phyloP scores from a whole-genome alignment of 768 basidiomycete species.

The Russula virescens region DNA sequence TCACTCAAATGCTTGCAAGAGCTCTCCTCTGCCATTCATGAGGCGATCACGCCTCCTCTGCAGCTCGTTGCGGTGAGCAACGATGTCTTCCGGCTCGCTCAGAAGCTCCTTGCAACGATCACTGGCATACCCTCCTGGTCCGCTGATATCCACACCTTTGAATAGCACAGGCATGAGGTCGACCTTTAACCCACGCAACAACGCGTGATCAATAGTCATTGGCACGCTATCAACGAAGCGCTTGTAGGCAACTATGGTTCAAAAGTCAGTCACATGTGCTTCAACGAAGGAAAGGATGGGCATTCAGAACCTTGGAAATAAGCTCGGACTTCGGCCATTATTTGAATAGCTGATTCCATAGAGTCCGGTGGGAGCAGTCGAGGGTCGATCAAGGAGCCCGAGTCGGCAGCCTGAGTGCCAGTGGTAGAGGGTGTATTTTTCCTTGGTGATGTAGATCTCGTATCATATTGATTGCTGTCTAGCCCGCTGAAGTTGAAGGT shows the following conservation, averaged over 20 bases:
- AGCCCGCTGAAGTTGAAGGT: background rate
- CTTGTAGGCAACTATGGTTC: constrained; percentile 46
- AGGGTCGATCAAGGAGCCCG: too few species aligned
- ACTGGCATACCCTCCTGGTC: constrained; percentile 37
- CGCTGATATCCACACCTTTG: constrained; percentile 43
- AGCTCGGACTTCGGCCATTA: constrained; percentile 68
- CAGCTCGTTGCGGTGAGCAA: constrained; percentile 41
- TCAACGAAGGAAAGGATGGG: background rate
- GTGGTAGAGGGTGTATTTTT: too few species aligned
- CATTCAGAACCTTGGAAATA: constrained; percentile 62
- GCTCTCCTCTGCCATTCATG: constrained; percentile 38
- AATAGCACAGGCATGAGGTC: constrained; percentile 41
- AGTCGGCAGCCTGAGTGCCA: too few species aligned
- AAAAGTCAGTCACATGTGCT: background rate
- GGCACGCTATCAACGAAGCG: constrained; percentile 54
- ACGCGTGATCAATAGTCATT: constrained; percentile 48
- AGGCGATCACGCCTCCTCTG: constrained; percentile 46
- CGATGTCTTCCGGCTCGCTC: constrained; percentile 42
- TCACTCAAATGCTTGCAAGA: constrained; percentile 25
- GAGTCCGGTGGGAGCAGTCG: constrained; percentile 46
- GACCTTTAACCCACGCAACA: constrained; percentile 42
- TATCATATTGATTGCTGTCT: background rate
- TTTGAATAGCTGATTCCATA: constrained; percentile 48
- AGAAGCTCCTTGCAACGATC: constrained; percentile 44
- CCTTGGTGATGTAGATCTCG: fast-evolving